These are phyloP conservation scores for Zostera marina DNA, from an alignment of 116 monocot species.

Conservation along the genomic window DNA sequence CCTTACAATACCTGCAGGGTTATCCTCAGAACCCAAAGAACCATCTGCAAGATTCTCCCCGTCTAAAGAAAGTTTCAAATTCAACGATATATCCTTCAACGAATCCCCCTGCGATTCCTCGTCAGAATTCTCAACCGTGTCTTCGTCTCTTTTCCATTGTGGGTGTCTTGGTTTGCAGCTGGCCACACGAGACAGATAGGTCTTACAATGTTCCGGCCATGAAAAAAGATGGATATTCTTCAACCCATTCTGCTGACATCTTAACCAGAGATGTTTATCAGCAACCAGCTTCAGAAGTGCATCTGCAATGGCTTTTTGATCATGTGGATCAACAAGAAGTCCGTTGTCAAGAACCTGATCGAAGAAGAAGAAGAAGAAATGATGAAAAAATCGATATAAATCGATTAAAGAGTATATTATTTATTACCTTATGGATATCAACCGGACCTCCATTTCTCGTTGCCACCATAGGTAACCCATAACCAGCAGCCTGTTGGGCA, in stretches of 20 bases:
- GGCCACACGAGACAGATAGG: conserved; percentile 58
- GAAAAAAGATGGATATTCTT: conserved; percentile 90
- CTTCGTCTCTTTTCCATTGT: conserved; percentile 51
- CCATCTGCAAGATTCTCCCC: conserved; percentile 40
- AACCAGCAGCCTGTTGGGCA: conserved; percentile 61
- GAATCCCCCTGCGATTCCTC: conserved; percentile 73
- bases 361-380: background rate
- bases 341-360: conserved; percentile 84
- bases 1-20: conserved; percentile 13
- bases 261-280: conserved; percentile 83
- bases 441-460: conserved; percentile 99
- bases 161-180: conserved; percentile 70
- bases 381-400: background rate
- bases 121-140: conserved; percentile 33
- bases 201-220: conserved; percentile 93
- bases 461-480: conserved; percentile 93
- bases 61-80: conserved; percentile 80
- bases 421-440: conserved; percentile 94
- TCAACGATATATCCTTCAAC: conserved; percentile 81
- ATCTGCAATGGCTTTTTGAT: conserved; percentile 67
- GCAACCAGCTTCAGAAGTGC: conserved; percentile 88
- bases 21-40: conserved; percentile 27
- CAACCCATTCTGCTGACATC: conserved; percentile 76
- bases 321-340: conserved; percentile 86
- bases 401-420: too few relatives aligned